A percentile compares a stretch with the other conserved stretches of the same genome.
These are phyloP conservation scores for Coemansia sp. DNA, from an alignment of 192 early-diverging fungal genomes.

Conservation along the genomic window DNA sequence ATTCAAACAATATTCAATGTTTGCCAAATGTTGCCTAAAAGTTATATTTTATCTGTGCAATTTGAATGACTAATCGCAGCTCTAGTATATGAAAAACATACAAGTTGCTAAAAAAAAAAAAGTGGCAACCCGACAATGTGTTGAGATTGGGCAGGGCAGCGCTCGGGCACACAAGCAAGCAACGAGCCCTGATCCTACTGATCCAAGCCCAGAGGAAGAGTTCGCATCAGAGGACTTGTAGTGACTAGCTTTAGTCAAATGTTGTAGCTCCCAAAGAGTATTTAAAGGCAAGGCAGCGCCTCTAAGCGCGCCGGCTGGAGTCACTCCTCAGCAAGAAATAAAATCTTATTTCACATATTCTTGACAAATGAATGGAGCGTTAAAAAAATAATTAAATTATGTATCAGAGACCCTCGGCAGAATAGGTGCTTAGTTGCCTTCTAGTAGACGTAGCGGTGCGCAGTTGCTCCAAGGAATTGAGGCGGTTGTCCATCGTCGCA, in stretches of 20 bases:
- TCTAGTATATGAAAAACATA: not conserved
- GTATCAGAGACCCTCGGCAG: constrained; percentile 11
- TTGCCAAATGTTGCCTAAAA: not conserved
- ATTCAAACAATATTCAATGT: not conserved
- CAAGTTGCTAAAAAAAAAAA: not conserved
- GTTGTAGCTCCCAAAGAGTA: too few species aligned
- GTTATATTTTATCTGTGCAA: not conserved
- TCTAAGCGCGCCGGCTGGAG: too few species aligned
- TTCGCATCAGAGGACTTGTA: too few species aligned
- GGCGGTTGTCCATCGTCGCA: not conserved
- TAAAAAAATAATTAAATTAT: constrained; percentile 5
- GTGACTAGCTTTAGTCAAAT: too few species aligned
- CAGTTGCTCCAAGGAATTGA: constrained; percentile 15
- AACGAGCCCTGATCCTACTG: too few species aligned
- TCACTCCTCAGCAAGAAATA: too few species aligned
- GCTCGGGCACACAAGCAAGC: too few species aligned
- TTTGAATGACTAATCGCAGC: not conserved
- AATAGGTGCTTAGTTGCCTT: constrained; percentile 10
- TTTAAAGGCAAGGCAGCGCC: too few species aligned
- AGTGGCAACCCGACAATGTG: not conserved
- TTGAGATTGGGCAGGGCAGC: too few species aligned
- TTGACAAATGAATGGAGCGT: not conserved
- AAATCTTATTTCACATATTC: too few species aligned
- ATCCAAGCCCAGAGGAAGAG: too few species aligned
- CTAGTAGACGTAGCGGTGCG: constrained; percentile 14